phyloP scores from a whole-genome alignment of 257 asterid species.

The Solanum dulcamara region DNA sequence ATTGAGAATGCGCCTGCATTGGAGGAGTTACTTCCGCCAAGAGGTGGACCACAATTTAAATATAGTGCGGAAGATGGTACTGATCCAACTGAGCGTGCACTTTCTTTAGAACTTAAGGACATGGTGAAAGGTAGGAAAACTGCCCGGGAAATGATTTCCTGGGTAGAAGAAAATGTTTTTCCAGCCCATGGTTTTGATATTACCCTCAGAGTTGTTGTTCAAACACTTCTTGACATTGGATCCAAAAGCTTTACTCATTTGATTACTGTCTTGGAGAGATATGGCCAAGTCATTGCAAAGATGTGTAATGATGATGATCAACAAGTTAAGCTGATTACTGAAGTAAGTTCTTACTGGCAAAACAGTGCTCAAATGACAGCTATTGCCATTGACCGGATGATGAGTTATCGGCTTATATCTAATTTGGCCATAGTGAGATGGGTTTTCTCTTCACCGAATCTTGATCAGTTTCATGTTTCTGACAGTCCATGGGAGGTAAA shows the following conservation, averaged over 20 bases:
- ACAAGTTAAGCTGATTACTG: conserved; percentile 74
- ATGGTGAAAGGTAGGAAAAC: conserved; percentile 73
- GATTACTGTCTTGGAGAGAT: conserved; percentile 93
- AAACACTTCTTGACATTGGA: conserved; percentile 89
- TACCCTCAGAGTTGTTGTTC: conserved; percentile 67
- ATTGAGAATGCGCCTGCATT: conserved; percentile 89
- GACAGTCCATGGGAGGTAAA: conserved; percentile 98
- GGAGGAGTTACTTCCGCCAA: conserved; percentile 95
- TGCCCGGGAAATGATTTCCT: conserved; percentile 61
- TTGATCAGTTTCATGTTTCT: conserved; percentile 65
- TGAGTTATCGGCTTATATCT: conserved; percentile 94
- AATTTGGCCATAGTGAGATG: conserved; percentile 92
- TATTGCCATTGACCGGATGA: conserved; percentile 88
- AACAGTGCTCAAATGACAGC: conserved; percentile 88
- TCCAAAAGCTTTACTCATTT: conserved; percentile 96
- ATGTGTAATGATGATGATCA: conserved; percentile 75
- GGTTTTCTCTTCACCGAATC: conserved; percentile 70
- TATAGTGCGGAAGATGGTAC: conserved; percentile 56
- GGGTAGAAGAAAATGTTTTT: conserved; percentile 71
- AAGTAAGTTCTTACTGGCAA: conserved; percentile 86
- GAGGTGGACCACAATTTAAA: conserved; percentile 58
- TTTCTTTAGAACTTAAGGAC: conserved; percentile 64
- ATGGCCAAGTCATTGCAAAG: conserved; percentile 83
- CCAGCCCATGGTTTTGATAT: conserved; percentile 66
- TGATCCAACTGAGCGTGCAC: conserved; percentile 51